Base-by-base conservation (phyloP, 352 stramenopile genomes). In the Phytophthora europaea region DNA sequence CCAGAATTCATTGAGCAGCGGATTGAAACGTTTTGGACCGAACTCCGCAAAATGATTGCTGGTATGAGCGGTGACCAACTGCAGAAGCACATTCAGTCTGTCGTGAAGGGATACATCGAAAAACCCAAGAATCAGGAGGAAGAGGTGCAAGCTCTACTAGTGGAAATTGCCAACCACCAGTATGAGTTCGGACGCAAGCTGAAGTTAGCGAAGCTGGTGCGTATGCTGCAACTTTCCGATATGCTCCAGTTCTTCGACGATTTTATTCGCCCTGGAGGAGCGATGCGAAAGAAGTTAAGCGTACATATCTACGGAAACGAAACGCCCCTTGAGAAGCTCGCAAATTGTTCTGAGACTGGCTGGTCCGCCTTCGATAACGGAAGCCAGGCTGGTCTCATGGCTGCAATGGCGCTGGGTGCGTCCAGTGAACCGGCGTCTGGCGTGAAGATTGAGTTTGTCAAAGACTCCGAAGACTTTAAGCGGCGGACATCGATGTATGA, bases 51-150 rank as follows among this genome's bases (percentile, higher is more conserved):
- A 12, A 70, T 48, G 7, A 61, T 92, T 12, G 61, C 55, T 7
- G 43, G 67, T 15, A 84, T 87, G 65, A 64, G 60, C 7, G n/a
- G 51, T 1, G 69, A 61, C 4, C 67, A 78, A 40, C 74, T 84
- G 36, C 65, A 84, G 36, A 89, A 93, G 62, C 80, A 94, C 57
- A 75, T 92, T 15, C 65, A 88, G 40, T 80, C 89, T 0, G 84
- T 95, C 55, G 79, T 91, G 23, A 85, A 93, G 51, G 72, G 72
- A 18, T 85, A 92, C 38, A 43, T 81, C 13, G 88, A 96, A 71
- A 93, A 88, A 53, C 83, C 85, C 26, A 95, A 94, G 75, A 92
- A 72, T 61, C 80, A 90, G 55, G 78, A 85, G 34, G 70, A 94
- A 70, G 79, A 94, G 70, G 82, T 87, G 20, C 67, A 84, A 61